Evolutionary conservation across 495 filamentous ascomycete genomes (phyloP), one percentile per base, ranked within the genome.

Genomic region (Penicillium silybi): DNA sequence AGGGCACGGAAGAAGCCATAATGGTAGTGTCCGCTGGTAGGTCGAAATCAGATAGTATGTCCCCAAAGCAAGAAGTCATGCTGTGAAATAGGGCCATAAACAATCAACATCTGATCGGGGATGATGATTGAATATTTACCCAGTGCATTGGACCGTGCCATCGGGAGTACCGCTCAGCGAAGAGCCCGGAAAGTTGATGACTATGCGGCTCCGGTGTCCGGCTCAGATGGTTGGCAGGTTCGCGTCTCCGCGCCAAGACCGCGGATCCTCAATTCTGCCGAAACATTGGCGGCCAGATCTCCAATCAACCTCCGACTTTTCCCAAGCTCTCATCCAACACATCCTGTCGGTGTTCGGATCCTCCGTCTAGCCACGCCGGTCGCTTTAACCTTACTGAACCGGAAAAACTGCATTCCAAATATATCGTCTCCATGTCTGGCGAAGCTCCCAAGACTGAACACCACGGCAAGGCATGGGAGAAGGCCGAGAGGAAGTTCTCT

Each of bases 401-500:
- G 16, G 18, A n/a, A 39, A 18, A 7, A 17, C 16, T 2, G 13
- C 6, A 39, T 9, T 19, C 16, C 16, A 10, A 19, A 38, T 2
- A 38, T 7, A n/a, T 34, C 29, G 15, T 20, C 19, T 6, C 20
- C 18, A 64, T 64, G 61, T 8, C 63, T 27, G 43, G 52, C 43
- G 52, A 53, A 22, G 46, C 60, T 23, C 19, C 49, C 2, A 47
- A 61, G 35, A 56, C 61, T 2, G 59, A 58, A 20, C 22, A 46
- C 20, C 57, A 67, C 25, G 58, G 59, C 27, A 67, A 67, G 54
- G 53, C 66, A 27, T 75, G 72, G 69, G 56, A 63, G 46, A 69
- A 65, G 11, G 67, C 62, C 27, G 69, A 74, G 56, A 61, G 61
- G 41, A 70, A 71, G 50, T 75, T 75, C 58, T 46, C 61, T 29